Evolutionary conservation across 805 yeast species (phyloP), one percentile per base, ranked within the genome.

Genomic region (Wickerhamomyces rabaulensis): DNA sequence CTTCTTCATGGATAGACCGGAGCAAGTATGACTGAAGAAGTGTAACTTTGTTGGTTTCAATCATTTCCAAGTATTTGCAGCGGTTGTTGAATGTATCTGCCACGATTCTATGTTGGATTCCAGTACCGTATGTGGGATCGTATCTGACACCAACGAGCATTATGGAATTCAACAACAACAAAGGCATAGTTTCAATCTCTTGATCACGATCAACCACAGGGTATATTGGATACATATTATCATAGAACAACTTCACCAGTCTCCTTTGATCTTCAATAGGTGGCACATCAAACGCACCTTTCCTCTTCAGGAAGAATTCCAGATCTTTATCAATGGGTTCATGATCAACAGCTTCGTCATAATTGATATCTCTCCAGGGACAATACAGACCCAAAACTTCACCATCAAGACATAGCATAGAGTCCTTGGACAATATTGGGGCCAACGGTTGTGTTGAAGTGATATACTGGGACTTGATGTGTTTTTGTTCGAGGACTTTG

Each of bases 391-490:
- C 51, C 22, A 48, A n/a, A 2, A 48, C 42, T 40, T 48, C 51
- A 35, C 51, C 51, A 40, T 48, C 51, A 10, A 48, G 37, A 21
- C 46, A 44, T 16, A 48, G 23, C 25, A 48, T 38, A 6, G 51
- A 44, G 25, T 48, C 51, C 20, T 43, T 45, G 6, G 51, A 48
- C 7, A 48, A 35, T 9, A 48, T 42, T 8, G 51, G 51, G 1
- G 51, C 51, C 27, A 48, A 22, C 1, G 51, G 51, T 19, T 48
- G 51, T 3, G 51, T 44, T 25, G 51, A 44, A 15, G 51, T 48
- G 27, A 48, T 42, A 25, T 44, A 48, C 22, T 48, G 51, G 2
- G 51, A 44, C 12, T 41, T 48, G 31, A 38, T 41, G 9, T 36
- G 26, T 20, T 45, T 44, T 23, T 42, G 41, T 20, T 44, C 44